A percentile compares a stretch with the other conserved stretches of the same genome.
Evolutionary conservation across 192 early-diverging fungal genomes (phyloP).

Genomic region (Backusella parvicylindrica): DNA sequence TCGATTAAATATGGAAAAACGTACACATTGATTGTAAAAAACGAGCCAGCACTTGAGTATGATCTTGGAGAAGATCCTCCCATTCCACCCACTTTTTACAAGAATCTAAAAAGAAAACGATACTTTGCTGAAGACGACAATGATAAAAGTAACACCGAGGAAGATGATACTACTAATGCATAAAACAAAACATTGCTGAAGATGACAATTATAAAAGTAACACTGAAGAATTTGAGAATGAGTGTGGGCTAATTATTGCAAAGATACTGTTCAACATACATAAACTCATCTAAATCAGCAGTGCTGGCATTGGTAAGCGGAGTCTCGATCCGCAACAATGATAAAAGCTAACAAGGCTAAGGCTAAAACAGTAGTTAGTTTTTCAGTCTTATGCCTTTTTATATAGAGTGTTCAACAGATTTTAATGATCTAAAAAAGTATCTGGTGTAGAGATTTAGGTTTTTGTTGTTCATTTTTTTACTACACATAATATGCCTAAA

Average conservation of each 20-base stretch:
- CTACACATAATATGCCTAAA: background rate
- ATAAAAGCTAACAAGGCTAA: constrained; percentile 4
- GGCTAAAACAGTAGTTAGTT: constrained; percentile 1
- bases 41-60: constrained; percentile 5
- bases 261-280: constrained; percentile 1
- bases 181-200: background rate
- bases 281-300: constrained; percentile 1
- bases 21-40: background rate
- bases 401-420: background rate
- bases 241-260: constrained; percentile 1
- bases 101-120: constrained; percentile 2
- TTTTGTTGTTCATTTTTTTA: background rate
- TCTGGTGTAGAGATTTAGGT: constrained; percentile 4
- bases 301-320: background rate
- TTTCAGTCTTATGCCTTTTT: background rate
- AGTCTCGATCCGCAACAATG: background rate
- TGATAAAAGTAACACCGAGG: background rate
- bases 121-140: background rate
- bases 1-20: constrained; percentile 6
- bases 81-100: background rate
- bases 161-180: background rate
- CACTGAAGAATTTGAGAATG: constrained; percentile 3
- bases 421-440: background rate
- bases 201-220: no score
- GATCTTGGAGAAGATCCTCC: constrained; percentile 5